phyloP scores from a whole-genome alignment of 768 basidiomycete genomes.

The Infundibulicybe gibba region DNA sequence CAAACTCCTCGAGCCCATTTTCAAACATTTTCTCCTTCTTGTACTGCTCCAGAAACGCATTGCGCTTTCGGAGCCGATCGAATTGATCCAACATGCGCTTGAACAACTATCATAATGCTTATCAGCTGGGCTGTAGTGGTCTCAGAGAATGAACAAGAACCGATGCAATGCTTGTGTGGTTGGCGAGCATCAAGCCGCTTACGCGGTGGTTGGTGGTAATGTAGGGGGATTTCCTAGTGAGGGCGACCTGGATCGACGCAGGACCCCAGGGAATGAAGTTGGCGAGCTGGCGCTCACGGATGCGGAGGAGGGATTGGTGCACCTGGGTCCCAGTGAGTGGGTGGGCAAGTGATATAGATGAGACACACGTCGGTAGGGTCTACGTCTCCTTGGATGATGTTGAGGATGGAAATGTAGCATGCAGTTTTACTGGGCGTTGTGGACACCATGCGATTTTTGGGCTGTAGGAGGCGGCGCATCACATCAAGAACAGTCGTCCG shows the following conservation, averaged over 20 bases:
- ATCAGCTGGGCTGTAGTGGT: background rate
- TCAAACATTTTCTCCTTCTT: conserved; percentile 97
- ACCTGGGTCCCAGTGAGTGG: conserved; percentile 49
- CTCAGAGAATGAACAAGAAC: conserved; percentile 39
- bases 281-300: conserved; percentile 93
- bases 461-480: conserved; percentile 95
- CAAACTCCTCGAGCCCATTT: conserved; percentile 92
- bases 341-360: conserved; percentile 3
- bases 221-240: conserved; percentile 89
- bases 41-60: conserved; percentile 96
- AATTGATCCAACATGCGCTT: conserved; percentile 96
- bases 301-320: conserved; percentile 94
- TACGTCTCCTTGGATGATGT: conserved; percentile 98
- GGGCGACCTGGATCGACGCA: conserved; percentile 94
- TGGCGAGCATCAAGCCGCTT: conserved; percentile 97
- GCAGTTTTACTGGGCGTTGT: conserved; percentile 89
- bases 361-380: conserved; percentile 89
- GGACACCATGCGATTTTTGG: conserved; percentile 98
- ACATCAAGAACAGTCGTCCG: conserved; percentile 97
- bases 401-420: conserved; percentile 96
- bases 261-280: conserved; percentile 99
- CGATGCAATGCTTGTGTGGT: conserved; percentile 98
- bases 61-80: conserved; percentile 79
- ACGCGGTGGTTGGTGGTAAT: conserved; percentile 88
- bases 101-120: conserved; percentile 60